Percentiles rank a stretch among this genome's conserved stretches.
These are phyloP conservation scores for Conidiobolus incongruus DNA, from an alignment of 371 early-diverging fungal species.

Conservation along the genomic window DNA sequence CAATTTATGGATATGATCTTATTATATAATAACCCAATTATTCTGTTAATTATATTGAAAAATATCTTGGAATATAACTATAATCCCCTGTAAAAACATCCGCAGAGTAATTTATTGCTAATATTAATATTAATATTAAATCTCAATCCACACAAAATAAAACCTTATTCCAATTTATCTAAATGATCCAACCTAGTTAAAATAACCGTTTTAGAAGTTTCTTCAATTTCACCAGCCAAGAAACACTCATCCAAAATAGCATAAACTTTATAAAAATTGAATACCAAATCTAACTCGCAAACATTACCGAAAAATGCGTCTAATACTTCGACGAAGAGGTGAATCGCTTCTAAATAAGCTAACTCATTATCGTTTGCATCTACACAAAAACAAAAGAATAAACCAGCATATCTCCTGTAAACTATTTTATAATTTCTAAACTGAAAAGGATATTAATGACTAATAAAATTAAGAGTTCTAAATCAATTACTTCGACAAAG, in stretches of 20 bases:
- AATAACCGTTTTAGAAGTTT: slow-evolving; percentile 65
- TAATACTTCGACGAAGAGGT: slow-evolving; percentile 93
- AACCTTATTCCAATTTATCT: slow-evolving; percentile 41
- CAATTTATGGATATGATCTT: no score
- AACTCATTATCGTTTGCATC: slow-evolving; percentile 94
- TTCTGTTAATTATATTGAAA: no score
- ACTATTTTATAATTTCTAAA: slow-evolving; percentile 87
- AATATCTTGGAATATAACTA: no score
- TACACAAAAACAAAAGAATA: slow-evolving; percentile 94
- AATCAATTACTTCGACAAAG: slow-evolving; percentile 68
- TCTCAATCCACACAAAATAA: no score
- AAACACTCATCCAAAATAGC: slow-evolving; percentile 92
- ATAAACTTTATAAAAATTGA: slow-evolving; percentile 93
- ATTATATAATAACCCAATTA: no score
- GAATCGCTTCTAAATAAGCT: slow-evolving; percentile 83
- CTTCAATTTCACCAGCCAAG: slow-evolving; percentile 93
- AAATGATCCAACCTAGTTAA: slow-evolving; percentile 48
- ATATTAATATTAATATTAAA: no score
- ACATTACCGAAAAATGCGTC: slow-evolving; percentile 96
- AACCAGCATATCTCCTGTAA: slow-evolving; percentile 88
- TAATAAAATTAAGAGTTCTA: neutral
- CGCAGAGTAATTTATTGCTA: no score
- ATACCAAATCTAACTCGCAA: slow-evolving; percentile 91
- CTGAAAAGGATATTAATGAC: slow-evolving; percentile 10
- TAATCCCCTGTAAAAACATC: no score